These are phyloP conservation scores for Mucor indicus DNA, from an alignment of 371 early-diverging fungal species.

Conservation along the genomic window DNA sequence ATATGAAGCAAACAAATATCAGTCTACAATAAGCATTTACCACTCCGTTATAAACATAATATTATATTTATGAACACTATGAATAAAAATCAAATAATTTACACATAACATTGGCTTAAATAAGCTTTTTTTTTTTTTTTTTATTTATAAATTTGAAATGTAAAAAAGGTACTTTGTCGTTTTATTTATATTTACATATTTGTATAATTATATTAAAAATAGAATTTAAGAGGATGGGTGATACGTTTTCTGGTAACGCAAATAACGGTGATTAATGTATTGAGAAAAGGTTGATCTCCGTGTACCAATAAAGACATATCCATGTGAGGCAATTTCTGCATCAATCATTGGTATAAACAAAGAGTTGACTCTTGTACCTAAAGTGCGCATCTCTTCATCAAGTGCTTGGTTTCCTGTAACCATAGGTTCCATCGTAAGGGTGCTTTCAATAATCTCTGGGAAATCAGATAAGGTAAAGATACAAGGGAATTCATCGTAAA, in stretches of 20 bases:
- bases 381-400: constrained; percentile 8
- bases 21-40: background rate
- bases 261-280: constrained; percentile 33
- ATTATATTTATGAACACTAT: no score
- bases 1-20: constrained; percentile 2
- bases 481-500: constrained; percentile 48
- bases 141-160: no score
- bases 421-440: constrained; percentile 19
- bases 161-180: background rate
- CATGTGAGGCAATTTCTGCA: constrained; percentile 44
- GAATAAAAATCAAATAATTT: background rate
- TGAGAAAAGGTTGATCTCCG: constrained; percentile 45
- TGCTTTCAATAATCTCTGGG: constrained; percentile 26
- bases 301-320: constrained; percentile 39
- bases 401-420: constrained; percentile 10
- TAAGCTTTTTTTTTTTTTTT: background rate
- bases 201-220: background rate
- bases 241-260: constrained; percentile 25
- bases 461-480: constrained; percentile 55
- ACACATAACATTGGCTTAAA: background rate
- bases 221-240: background rate
- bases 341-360: constrained; percentile 43
- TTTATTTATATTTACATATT: background rate
- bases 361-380: constrained; percentile 10
- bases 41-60: no score